Percentiles rank a stretch among this genome's conserved stretches.
These are phyloP conservation scores for Eruca vesicaria DNA, from an alignment of 441 rosid species.

Conservation along the genomic window DNA sequence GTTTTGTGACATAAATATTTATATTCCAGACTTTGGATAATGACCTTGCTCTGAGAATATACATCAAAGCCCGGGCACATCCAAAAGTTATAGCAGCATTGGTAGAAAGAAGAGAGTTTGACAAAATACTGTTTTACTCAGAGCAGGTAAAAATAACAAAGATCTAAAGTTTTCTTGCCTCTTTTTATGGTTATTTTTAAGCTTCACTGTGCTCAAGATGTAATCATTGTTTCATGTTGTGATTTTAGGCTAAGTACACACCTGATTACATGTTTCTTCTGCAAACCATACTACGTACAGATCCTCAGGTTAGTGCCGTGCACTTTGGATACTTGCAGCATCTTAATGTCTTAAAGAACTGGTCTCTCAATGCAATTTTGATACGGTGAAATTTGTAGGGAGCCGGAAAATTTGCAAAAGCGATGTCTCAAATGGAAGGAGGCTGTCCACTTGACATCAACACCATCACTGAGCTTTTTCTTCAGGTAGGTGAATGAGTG, in stretches of 20 bases:
- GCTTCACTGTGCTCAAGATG: background rate
- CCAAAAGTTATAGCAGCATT: constrained; percentile 99
- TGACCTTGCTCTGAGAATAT: constrained; percentile 65
- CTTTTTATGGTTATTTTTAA: background rate
- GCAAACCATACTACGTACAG: constrained; percentile 96
- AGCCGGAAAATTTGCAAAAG: constrained; percentile 96
- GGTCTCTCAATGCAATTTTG: background rate
- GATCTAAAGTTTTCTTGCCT: background rate
- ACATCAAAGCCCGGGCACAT: constrained; percentile 90
- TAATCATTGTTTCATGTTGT: constrained; percentile 15
- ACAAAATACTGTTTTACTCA: constrained; percentile 87
- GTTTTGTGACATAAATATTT: constrained; percentile 6
- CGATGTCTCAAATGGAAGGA: constrained; percentile 99
- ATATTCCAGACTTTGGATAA: constrained; percentile 31
- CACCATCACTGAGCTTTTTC: constrained; percentile 98
- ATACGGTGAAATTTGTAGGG: constrained; percentile 47
- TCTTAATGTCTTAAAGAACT: background rate
- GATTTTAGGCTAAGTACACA: constrained; percentile 79
- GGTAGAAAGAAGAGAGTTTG: constrained; percentile 96
- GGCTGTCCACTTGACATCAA: constrained; percentile 98
- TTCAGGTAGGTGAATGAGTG: constrained; percentile 62
- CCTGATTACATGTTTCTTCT: constrained; percentile 96
- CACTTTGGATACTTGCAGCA: constrained; percentile 13
- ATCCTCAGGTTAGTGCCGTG: constrained; percentile 76
- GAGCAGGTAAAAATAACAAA: constrained; percentile 63